A percentile compares a stretch with the other conserved stretches of the same genome.
Evolutionary conservation across 1,284 basidiomycete genomes (phyloP).

Genomic region (Trichosporon asahii): DNA sequence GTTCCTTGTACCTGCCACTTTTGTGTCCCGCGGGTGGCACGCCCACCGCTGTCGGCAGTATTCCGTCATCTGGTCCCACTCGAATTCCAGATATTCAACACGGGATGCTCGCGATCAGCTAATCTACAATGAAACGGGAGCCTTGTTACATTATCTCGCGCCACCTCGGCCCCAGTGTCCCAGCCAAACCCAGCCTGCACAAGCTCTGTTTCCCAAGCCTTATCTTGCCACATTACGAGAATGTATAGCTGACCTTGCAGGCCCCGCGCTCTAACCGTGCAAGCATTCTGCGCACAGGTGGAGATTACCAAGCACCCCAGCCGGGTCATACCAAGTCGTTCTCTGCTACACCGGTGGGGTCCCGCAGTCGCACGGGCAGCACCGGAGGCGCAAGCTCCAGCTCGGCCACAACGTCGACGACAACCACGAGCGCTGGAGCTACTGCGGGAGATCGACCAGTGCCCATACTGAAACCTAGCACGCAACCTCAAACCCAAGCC

Average conservation of each 20-base stretch:
- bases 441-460: not conserved
- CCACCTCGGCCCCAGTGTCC: not conserved
- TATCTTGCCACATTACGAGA: not conserved
- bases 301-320: not conserved
- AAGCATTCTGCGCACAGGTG: slow-evolving; percentile 32
- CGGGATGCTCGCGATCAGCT: slow-evolving; percentile 6
- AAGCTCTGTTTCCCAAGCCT: not conserved
- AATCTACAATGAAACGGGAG: slow-evolving; percentile 1
- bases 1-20: not conserved
- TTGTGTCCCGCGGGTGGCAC: not conserved
- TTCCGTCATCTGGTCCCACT: slow-evolving; percentile 3
- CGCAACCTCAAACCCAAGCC: slow-evolving; percentile 6
- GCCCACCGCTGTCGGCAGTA: not conserved
- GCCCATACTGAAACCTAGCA: not conserved
- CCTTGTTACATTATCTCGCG: not conserved
- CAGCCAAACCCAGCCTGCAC: not conserved
- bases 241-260: slow-evolving; percentile 22
- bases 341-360: not conserved
- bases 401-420: not conserved
- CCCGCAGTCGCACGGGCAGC: not conserved
- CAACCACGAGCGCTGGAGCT: not conserved
- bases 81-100: not conserved
- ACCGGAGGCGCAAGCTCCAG: not conserved
- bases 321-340: not conserved
- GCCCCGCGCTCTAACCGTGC: slow-evolving; percentile 40